These are phyloP conservation scores for Ascoidea asiatica DNA, from an alignment of 805 yeast species.

Conservation along the genomic window DNA sequence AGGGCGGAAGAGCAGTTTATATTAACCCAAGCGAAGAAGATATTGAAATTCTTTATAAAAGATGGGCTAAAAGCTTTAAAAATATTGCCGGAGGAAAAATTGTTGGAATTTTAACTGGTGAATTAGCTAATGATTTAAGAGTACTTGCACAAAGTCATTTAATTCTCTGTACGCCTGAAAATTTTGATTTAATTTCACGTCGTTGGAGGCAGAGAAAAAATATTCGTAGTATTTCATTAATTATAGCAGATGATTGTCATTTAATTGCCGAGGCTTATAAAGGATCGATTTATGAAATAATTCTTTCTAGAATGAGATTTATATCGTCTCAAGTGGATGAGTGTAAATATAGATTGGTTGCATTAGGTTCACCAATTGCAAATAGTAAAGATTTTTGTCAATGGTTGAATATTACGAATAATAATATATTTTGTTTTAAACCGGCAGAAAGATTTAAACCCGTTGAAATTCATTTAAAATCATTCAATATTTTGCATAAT, in stretches of 20 bases:
- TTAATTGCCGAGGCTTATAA: slow-evolving; percentile 37
- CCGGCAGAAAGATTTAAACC: slow-evolving; percentile 46
- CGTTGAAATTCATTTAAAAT: slow-evolving; percentile 42
- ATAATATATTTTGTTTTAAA: slow-evolving; percentile 53
- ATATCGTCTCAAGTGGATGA: slow-evolving; percentile 53
- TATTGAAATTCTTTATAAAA: slow-evolving; percentile 29
- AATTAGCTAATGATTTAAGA: slow-evolving; percentile 37
- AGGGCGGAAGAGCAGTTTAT: slow-evolving; percentile 59
- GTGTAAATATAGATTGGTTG: slow-evolving; percentile 42
- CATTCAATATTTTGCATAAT: slow-evolving; percentile 31
- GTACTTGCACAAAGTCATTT: slow-evolving; percentile 49
- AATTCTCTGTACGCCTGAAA: slow-evolving; percentile 64
- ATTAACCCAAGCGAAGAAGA: slow-evolving; percentile 49
- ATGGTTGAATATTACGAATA: slow-evolving; percentile 69
- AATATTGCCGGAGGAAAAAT: slow-evolving; percentile 41
- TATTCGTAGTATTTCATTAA: slow-evolving; percentile 50
- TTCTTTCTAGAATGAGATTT: slow-evolving; percentile 58
- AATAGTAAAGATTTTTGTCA: slow-evolving; percentile 69
- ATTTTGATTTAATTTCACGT: slow-evolving; percentile 60
- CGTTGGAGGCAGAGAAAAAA: slow-evolving; percentile 74
- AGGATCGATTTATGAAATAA: slow-evolving; percentile 58
- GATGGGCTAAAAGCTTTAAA: slow-evolving; percentile 42
- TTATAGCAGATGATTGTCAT: slow-evolving; percentile 69
- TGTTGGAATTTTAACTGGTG: slow-evolving; percentile 46
- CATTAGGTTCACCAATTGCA: slow-evolving; percentile 53